Evolutionary conservation across 2,329 filamentous ascomycete species (phyloP).

Genomic region (Xylaria sp.): DNA sequence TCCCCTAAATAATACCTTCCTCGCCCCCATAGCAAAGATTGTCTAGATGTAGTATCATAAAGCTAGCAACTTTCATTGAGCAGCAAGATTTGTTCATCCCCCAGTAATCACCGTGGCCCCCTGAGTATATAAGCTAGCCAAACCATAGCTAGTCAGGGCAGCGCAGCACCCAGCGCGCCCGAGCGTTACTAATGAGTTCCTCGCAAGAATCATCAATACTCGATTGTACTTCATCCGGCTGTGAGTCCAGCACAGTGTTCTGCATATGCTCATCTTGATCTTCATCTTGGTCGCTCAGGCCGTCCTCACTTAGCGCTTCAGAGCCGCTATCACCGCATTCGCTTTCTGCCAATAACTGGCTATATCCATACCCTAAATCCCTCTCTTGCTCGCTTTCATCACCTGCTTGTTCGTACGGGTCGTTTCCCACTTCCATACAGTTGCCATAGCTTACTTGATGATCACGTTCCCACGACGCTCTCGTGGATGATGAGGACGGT

Average conservation of each 20-base stretch:
- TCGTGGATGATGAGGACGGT: neutral
- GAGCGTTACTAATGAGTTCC: neutral
- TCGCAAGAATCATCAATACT: neutral
- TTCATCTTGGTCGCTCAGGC: neutral
- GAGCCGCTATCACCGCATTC: neutral
- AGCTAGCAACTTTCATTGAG: neutral
- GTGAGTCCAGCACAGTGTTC: neutral
- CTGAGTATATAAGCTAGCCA: neutral
- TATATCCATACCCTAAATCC: neutral
- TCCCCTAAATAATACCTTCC: neutral
- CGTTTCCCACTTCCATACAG: neutral
- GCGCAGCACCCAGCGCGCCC: no score
- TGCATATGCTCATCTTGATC: neutral
- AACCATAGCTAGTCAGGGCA: neutral
- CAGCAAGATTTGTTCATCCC: neutral
- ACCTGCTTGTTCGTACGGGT: neutral
- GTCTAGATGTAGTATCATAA: neutral
- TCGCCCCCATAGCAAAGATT: neutral
- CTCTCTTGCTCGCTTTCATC: constrained; percentile 5
- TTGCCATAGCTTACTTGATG: neutral
- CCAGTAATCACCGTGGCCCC: neutral
- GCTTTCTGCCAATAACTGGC: no score
- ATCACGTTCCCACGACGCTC: neutral
- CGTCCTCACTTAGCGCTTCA: neutral
- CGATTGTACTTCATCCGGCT: neutral